Evolutionary conservation across 2,329 filamentous ascomycete genomes (phyloP).

Genomic region (Alternaria brassicicola): DNA sequence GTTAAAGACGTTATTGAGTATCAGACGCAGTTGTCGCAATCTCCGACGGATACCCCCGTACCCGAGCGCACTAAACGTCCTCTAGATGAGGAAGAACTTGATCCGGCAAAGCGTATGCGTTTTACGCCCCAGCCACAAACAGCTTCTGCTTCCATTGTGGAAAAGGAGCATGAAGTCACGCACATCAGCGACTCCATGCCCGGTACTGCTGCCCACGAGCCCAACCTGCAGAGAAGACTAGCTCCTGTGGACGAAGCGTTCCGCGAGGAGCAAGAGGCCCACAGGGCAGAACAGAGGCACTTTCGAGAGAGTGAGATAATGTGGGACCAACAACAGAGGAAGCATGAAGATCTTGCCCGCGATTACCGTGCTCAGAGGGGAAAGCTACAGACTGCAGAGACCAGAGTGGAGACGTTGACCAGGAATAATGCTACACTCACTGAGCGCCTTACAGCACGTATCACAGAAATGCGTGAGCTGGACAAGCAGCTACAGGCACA

Average conservation of each 20-base stretch:
- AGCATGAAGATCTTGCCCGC: conserved; percentile 32
- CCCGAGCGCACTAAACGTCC: conserved; percentile 37
- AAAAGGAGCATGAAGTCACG: conserved; percentile 40
- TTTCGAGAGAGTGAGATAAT: conserved; percentile 22
- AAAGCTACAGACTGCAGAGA: conserved; percentile 24
- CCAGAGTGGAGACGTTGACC: conserved; percentile 21
- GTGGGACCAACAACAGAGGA: conserved; percentile 36
- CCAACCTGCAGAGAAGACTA: conserved; percentile 18
- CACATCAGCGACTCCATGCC: conserved; percentile 53
- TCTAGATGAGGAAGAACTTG: conserved; percentile 32
- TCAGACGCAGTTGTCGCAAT: conserved; percentile 34
- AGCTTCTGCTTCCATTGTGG: conserved; percentile 1
- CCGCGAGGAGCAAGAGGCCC: conserved; percentile 14
- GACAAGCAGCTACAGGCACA: conserved; percentile 27
- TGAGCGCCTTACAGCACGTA: conserved; percentile 24
- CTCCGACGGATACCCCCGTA: conserved; percentile 21
- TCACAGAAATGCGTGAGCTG: conserved; percentile 19
- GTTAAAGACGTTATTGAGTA: conserved; percentile 40
- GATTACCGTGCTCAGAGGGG: conserved; percentile 25
- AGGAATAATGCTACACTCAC: conserved; percentile 23
- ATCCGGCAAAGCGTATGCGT: conserved; percentile 44
- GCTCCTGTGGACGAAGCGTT: conserved; percentile 7
- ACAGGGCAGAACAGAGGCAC: conserved; percentile 17
- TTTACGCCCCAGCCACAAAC: conserved; percentile 38
- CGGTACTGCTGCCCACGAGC: conserved; percentile 26